A percentile compares a stretch with the other conserved stretches of the same genome.
These are phyloP conservation scores for Leucaena leucocephala DNA, from an alignment of 306 rosid genomes.

Conservation along the genomic window DNA sequence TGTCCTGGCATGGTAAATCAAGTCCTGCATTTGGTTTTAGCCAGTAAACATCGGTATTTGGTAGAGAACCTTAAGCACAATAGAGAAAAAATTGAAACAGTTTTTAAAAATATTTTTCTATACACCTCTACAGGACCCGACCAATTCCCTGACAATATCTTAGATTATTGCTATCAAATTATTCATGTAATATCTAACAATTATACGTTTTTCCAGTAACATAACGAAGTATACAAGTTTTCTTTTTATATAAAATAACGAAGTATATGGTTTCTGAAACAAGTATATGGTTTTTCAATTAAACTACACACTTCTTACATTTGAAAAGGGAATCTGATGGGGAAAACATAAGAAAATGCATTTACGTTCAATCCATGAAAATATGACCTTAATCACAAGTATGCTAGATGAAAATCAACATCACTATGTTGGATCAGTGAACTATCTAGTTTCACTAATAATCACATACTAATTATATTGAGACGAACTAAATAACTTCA, in stretches of 20 bases:
- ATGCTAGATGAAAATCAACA: not conserved
- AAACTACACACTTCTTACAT: not conserved
- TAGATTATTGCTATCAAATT: not conserved
- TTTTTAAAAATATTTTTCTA: not conserved
- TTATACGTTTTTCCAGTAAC: not conserved
- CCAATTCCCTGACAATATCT: no score
- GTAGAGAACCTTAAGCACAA: not conserved
- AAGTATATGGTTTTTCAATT: not conserved
- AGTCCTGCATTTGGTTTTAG: not conserved
- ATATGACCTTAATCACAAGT: not conserved
- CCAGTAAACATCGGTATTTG: not conserved
- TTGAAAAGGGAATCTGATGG: not conserved
- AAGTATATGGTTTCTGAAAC: not conserved
- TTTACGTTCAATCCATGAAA: not conserved
- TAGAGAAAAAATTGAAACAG: not conserved
- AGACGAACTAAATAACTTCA: not conserved
- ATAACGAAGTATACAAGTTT: not conserved
- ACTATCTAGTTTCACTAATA: slow-evolving; percentile 6
- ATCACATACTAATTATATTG: not conserved
- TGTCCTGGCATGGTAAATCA: slow-evolving; percentile 8
- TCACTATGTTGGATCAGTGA: slow-evolving; percentile 1
- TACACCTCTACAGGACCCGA: not conserved
- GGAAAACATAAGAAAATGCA: not conserved
- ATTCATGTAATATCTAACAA: not conserved
- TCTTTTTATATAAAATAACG: not conserved